Evolutionary conservation across 805 yeast genomes (phyloP).

Genomic region (Saccharomycopsis fibuligera): DNA sequence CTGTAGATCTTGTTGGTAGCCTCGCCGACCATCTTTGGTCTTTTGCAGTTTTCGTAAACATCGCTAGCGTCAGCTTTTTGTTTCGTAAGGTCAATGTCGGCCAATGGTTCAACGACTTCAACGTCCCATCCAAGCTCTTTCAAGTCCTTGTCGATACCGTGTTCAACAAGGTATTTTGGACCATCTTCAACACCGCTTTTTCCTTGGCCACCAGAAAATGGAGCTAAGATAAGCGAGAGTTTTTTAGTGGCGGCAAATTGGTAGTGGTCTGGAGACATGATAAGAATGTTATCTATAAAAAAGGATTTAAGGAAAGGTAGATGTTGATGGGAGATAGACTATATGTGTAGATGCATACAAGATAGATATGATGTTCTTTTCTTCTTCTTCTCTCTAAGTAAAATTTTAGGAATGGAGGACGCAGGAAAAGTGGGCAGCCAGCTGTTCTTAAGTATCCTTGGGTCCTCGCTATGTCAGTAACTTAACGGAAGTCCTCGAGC

Average conservation of each 20-base stretch:
- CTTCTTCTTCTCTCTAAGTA: too few relatives aligned
- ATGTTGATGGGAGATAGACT: too few relatives aligned
- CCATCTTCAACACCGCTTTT: constrained; percentile 92
- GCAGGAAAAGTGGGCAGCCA: constrained; percentile 2
- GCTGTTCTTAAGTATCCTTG: constrained; percentile 15
- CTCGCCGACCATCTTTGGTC: constrained; percentile 71
- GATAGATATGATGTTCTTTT: not conserved
- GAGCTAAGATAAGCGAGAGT: constrained; percentile 76
- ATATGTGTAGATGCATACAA: not conserved
- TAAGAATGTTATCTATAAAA: not conserved
- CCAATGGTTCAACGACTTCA: constrained; percentile 47
- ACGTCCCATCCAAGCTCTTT: constrained; percentile 69
- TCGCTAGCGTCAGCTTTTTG: constrained; percentile 34
- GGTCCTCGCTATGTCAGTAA: constrained; percentile 21
- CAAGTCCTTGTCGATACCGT: constrained; percentile 63
- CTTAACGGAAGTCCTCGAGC: constrained; percentile 22
- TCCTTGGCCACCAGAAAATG: constrained; percentile 95
- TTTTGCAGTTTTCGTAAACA: constrained; percentile 50
- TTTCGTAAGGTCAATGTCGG: constrained; percentile 35
- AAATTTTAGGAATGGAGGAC: too few relatives aligned
- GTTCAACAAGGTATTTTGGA: constrained; percentile 70
- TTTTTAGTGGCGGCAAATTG: constrained; percentile 48
- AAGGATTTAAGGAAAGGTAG: not conserved
- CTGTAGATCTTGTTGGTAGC: constrained; percentile 61
- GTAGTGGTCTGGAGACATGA: constrained; percentile 29